Evolutionary conservation across 2,329 filamentous ascomycete genomes (phyloP).

Genomic region (Chaetomium strumarium): DNA sequence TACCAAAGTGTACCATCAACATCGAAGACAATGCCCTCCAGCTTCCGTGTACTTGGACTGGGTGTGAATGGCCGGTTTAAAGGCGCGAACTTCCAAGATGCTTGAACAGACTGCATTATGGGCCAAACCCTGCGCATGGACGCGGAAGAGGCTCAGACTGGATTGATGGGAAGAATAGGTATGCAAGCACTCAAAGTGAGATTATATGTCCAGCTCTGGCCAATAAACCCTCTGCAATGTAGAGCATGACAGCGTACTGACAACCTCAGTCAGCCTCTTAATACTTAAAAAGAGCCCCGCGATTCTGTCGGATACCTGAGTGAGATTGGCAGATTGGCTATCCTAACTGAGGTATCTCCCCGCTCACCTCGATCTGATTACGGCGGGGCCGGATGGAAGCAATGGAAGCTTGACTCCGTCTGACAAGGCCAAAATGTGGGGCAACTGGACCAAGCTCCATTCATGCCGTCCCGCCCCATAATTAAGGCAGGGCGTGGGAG

Average conservation of each 20-base stretch:
- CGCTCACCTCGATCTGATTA: no score
- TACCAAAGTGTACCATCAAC: slow-evolving; percentile 93
- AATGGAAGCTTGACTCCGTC: no score
- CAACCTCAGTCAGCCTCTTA: no score
- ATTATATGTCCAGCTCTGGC: not conserved
- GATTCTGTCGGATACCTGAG: no score
- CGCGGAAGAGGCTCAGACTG: not conserved
- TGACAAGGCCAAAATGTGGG: not conserved
- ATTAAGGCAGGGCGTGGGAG: not conserved
- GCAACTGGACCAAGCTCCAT: not conserved
- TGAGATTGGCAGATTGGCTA: no score
- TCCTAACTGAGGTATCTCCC: no score
- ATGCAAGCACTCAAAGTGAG: no score
- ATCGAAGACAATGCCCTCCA: slow-evolving; percentile 73
- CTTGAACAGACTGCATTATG: slow-evolving; percentile 36
- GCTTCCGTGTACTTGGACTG: slow-evolving; percentile 35
- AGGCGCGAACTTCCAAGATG: slow-evolving; percentile 46
- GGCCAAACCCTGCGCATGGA: slow-evolving; percentile 32
- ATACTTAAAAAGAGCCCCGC: no score
- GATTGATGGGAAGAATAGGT: not conserved
- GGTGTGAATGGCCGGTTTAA: slow-evolving; percentile 36
- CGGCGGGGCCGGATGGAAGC: no score
- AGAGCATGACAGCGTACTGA: no score
- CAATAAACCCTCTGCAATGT: no score
- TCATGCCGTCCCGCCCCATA: no score